A percentile compares a stretch with the other conserved stretches of the same genome.
These are phyloP conservation scores for Ampelocalamus luodianensis DNA, from an alignment of 176 grass and related monocot species.

Conservation along the genomic window DNA sequence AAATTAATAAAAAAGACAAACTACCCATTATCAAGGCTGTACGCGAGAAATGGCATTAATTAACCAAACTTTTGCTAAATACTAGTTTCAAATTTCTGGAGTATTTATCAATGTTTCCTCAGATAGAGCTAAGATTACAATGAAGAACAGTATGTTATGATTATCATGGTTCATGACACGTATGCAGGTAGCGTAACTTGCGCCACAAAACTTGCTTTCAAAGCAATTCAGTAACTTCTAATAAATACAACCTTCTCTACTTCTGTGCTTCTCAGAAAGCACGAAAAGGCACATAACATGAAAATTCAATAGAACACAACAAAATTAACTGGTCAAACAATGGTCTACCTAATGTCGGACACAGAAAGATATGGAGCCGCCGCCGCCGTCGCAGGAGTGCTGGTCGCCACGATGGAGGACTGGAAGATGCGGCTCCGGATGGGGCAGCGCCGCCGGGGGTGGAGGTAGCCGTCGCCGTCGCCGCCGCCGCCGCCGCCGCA, in stretches of 20 bases:
- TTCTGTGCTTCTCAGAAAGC: constrained; percentile 79
- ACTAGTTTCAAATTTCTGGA: not conserved
- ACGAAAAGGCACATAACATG: constrained; percentile 62
- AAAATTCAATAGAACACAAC: no score
- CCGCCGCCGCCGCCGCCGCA: no score
- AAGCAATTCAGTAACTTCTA: constrained; percentile 51
- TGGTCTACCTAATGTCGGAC: constrained; percentile 82
- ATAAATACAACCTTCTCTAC: constrained; percentile 76
- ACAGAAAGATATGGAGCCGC: constrained; percentile 58
- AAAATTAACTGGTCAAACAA: not conserved
- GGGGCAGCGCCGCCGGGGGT: no score
- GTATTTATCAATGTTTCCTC: not conserved
- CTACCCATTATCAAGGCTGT: not conserved
- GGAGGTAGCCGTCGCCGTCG: no score
- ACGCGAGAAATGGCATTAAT: not conserved
- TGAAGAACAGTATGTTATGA: not conserved
- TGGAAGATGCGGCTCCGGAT: no score
- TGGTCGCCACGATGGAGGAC: no score
- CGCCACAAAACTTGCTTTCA: not conserved
- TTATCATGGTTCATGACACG: not conserved
- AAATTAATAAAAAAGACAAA: not conserved
- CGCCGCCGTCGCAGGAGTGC: no score
- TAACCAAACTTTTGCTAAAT: constrained; percentile 2
- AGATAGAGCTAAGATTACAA: not conserved
- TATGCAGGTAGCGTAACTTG: constrained; percentile 1